Evolutionary conservation across 202 grass and related monocot genomes (phyloP).

Genomic region (Saccharum hybrid): DNA sequence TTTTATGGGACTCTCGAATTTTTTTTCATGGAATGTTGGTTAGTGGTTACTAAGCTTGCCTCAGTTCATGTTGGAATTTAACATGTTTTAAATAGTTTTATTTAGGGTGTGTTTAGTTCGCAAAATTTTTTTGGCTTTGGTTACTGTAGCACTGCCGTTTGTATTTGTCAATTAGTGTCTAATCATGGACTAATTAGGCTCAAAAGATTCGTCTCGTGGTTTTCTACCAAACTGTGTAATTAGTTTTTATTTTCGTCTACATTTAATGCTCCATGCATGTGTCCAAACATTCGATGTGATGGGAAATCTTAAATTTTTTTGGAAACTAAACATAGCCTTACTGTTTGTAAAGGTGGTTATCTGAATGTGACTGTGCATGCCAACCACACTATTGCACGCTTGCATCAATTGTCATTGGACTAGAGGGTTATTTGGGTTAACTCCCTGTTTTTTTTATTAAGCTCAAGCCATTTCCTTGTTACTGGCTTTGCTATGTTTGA

Average conservation of each 20-base stretch:
- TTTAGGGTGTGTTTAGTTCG: too few relatives aligned
- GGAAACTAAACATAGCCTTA: too few relatives aligned
- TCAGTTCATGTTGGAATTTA: neutral
- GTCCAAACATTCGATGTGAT: too few relatives aligned
- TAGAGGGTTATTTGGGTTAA: neutral
- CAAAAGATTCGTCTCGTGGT: too few relatives aligned
- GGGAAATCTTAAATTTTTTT: too few relatives aligned
- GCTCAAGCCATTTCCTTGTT: neutral
- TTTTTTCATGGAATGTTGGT: slow-evolving; percentile 11
- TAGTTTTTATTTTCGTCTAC: too few relatives aligned
- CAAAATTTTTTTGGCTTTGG: too few relatives aligned
- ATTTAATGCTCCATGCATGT: too few relatives aligned
- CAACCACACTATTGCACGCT: slow-evolving; percentile 14
- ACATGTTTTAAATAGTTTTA: neutral
- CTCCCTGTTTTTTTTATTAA: slow-evolving; percentile 17
- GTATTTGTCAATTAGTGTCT: too few relatives aligned
- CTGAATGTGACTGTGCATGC: slow-evolving; percentile 19
- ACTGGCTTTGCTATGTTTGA: neutral
- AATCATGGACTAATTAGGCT: too few relatives aligned
- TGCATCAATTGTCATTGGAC: neutral
- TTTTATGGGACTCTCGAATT: neutral
- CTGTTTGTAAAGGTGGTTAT: neutral
- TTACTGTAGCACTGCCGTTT: too few relatives aligned
- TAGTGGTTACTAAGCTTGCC: slow-evolving; percentile 6
- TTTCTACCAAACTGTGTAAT: too few relatives aligned